Conservation (phyloP, 176 grass and related monocot genomes). For the Stipa capillata region DNA sequence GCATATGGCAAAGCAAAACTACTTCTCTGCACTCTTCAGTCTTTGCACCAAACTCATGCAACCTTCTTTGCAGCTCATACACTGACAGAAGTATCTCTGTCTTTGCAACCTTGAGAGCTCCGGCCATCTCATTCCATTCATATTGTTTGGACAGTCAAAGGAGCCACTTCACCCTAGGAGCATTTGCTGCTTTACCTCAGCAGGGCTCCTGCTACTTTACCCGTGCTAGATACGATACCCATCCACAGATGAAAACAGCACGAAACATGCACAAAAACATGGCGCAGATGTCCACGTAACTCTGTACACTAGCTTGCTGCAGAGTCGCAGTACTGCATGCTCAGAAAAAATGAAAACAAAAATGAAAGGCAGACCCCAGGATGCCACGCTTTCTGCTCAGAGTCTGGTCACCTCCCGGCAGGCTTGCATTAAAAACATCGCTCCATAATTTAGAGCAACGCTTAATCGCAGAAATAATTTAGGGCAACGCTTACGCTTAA, state of each 20-base stretch:
- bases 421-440: background rate
- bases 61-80: background rate
- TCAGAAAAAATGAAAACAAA: background rate
- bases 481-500: background rate
- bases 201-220: conserved; percentile 24
- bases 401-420: background rate
- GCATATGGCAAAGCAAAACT: background rate
- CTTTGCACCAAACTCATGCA: conserved; percentile 12
- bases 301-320: background rate
- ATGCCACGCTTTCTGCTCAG: background rate
- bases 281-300: conserved; percentile 15
- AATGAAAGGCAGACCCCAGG: background rate
- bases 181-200: conserved; percentile 17
- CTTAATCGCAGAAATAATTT: background rate
- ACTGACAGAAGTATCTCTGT: conserved; percentile 13
- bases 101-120: conserved; percentile 1
- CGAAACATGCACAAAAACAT: conserved; percentile 8
- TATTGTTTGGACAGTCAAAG: conserved; percentile 47
- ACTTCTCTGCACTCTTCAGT: background rate
- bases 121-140: conserved; percentile 11
- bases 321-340: background rate
- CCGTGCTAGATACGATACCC: conserved; percentile 30
- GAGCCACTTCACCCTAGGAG: conserved; percentile 12
- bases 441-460: background rate
- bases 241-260: conserved; percentile 11